Percentiles rank a stretch among this genome's conserved stretches.
Evolutionary conservation across 2,329 filamentous ascomycete genomes (phyloP).

Genomic region (Neonectria punicea): DNA sequence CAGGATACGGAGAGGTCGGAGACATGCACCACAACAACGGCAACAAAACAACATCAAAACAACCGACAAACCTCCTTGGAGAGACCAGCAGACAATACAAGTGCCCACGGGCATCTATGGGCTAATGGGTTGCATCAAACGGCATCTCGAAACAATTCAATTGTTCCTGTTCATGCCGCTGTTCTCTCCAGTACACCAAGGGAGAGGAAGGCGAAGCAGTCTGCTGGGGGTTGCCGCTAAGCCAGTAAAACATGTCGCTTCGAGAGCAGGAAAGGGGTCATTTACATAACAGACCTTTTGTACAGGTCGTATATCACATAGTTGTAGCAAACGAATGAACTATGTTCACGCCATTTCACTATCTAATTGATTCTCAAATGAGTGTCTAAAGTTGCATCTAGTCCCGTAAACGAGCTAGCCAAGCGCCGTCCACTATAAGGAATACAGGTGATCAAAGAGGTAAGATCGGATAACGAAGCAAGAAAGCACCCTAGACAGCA

Average conservation of each 20-base stretch:
- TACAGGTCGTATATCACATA: constrained; percentile 1
- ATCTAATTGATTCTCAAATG: background rate
- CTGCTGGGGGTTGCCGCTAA: background rate
- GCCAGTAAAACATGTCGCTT: background rate
- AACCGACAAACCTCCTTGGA: background rate
- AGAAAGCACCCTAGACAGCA: background rate
- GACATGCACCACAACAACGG: background rate
- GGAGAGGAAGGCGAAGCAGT: background rate
- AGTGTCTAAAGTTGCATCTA: background rate
- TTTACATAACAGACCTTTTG: background rate
- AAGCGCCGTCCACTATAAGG: background rate
- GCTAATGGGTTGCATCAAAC: background rate
- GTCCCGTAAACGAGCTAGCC: background rate
- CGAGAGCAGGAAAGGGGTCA: background rate
- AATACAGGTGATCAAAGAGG: too few relatives aligned
- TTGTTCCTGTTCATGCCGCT: background rate
- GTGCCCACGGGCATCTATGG: background rate
- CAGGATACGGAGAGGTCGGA: background rate
- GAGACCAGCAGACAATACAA: background rate
- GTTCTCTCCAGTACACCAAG: background rate
- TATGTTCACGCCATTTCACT: constrained; percentile 13
- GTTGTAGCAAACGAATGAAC: constrained; percentile 22
- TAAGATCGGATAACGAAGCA: too few relatives aligned
- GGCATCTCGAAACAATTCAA: background rate
- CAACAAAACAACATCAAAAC: background rate